Evolutionary conservation across 192 early-diverging fungal genomes (phyloP).

Genomic region (Backusella mclennaniae): DNA sequence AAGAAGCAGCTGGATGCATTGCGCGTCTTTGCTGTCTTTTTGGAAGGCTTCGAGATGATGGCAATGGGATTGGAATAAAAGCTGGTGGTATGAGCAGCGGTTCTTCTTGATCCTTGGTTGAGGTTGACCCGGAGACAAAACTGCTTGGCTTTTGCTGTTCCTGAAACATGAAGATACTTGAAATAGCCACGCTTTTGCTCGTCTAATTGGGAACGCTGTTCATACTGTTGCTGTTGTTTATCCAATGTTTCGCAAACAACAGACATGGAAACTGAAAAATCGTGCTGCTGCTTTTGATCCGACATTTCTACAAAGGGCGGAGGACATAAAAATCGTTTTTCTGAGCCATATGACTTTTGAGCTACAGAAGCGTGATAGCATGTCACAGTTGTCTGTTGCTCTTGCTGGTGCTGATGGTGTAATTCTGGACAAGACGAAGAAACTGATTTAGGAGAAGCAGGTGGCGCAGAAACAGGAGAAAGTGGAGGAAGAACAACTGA

Average conservation of each 20-base stretch:
- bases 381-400: constrained; percentile 69
- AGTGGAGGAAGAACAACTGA: background rate
- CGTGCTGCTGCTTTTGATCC: constrained; percentile 45
- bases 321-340: constrained; percentile 84
- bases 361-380: constrained; percentile 82
- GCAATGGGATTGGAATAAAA: constrained; percentile 73
- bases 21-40: constrained; percentile 84
- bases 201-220: constrained; percentile 49
- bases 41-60: constrained; percentile 92
- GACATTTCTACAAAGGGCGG: constrained; percentile 61
- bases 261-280: constrained; percentile 27
- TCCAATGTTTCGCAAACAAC: constrained; percentile 37
- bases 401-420: constrained; percentile 13
- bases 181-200: constrained; percentile 61
- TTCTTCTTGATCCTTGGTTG: constrained; percentile 30
- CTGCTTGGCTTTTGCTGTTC: constrained; percentile 77
- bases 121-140: constrained; percentile 70
- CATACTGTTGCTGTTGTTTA: constrained; percentile 27
- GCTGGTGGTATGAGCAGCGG: constrained; percentile 46
- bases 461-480: background rate
- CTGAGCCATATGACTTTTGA: constrained; percentile 93
- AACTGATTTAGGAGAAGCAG: background rate
- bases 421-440: constrained; percentile 1
- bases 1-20: constrained; percentile 77
- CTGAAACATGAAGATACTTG: constrained; percentile 76